These are phyloP conservation scores for Phaeoacremonium minimum DNA, from an alignment of 2,329 filamentous ascomycete species.

Conservation along the genomic window DNA sequence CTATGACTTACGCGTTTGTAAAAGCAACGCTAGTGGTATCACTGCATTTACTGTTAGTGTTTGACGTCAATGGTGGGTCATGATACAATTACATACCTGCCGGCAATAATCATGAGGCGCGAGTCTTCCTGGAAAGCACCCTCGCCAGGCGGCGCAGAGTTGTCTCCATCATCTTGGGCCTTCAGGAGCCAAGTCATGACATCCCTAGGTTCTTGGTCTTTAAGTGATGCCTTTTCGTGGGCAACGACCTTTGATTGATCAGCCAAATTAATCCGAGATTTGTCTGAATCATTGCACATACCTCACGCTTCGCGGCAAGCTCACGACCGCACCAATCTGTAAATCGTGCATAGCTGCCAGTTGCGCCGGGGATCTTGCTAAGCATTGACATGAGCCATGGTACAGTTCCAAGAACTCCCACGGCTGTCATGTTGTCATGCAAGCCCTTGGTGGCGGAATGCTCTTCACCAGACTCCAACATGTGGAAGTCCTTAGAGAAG, in stretches of 20 bases:
- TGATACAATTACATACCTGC: constrained; percentile 40
- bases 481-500: constrained; percentile 35
- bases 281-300: too few relatives aligned
- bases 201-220: constrained; percentile 16
- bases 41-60: too few relatives aligned
- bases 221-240: too few relatives aligned
- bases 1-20: constrained; percentile 25
- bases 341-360: constrained; percentile 24
- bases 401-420: not conserved
- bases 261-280: too few relatives aligned
- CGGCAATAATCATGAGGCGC: constrained; percentile 26
- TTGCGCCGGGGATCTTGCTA: constrained; percentile 22
- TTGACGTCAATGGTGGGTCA: too few relatives aligned
- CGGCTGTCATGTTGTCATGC: constrained; percentile 4
- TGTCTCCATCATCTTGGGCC: constrained; percentile 12
- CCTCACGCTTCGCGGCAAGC: constrained; percentile 18
- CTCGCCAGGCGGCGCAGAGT: constrained; percentile 12
- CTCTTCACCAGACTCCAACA: constrained; percentile 23
- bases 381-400: constrained; percentile 26
- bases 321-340: constrained; percentile 26
- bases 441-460: constrained; percentile 21
- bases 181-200: constrained; percentile 24
- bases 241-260: too few relatives aligned
- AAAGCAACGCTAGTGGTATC: too few relatives aligned
- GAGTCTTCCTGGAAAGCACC: constrained; percentile 8